These are phyloP conservation scores for Myxozyma lipomycoides DNA, from an alignment of 805 yeast genomes.

Conservation along the genomic window DNA sequence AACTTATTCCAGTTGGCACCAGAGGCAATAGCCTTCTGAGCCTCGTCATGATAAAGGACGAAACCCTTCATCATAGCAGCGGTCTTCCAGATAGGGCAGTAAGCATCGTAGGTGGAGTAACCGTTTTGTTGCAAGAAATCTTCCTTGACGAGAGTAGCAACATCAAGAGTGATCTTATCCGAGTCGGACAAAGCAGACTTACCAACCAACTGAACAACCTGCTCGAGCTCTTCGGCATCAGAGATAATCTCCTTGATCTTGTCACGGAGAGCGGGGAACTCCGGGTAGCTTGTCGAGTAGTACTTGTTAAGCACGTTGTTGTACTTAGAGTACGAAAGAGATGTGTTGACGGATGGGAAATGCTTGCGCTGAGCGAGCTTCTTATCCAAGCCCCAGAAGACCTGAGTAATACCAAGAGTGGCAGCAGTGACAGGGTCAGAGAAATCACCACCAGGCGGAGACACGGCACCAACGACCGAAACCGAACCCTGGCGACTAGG, in stretches of 20 bases:
- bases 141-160: conserved; percentile 85
- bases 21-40: conserved; percentile 90
- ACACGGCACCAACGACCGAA: conserved; percentile 99
- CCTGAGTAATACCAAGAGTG: conserved; percentile 99
- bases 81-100: conserved; percentile 99
- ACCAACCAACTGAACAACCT: conserved; percentile 98
- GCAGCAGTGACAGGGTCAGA: conserved; percentile 99
- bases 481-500: conserved; percentile 97
- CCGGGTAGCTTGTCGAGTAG: conserved; percentile 83
- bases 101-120: conserved; percentile 95
- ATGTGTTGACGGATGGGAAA: conserved; percentile 97
- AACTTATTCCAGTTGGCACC: conserved; percentile 95
- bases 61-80: conserved; percentile 96
- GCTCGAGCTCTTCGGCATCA: conserved; percentile 97
- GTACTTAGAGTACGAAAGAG: conserved; percentile 95
- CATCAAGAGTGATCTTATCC: conserved; percentile 95
- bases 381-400: conserved; percentile 99
- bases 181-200: conserved; percentile 95
- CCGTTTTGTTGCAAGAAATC: conserved; percentile 99
- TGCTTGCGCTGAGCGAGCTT: conserved; percentile 99
- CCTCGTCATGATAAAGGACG: conserved; percentile 88
- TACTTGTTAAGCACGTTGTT: conserved; percentile 79
- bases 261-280: conserved; percentile 84
- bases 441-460: conserved; percentile 99
- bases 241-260: conserved; percentile 91